phyloP scores from a whole-genome alignment of 495 filamentous ascomycete species.

The Xylaria palmicola region DNA sequence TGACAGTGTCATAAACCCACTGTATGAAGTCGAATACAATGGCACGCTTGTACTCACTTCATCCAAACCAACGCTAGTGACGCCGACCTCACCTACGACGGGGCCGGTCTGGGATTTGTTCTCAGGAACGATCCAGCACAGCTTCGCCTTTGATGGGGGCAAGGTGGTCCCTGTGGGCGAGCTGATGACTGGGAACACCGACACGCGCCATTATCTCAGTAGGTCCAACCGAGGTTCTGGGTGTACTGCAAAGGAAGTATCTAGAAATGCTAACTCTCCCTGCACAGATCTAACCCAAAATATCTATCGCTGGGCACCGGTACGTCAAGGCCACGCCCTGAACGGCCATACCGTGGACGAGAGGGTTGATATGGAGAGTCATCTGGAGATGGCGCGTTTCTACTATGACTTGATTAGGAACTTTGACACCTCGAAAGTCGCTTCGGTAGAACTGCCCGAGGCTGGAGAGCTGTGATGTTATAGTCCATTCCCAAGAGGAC shows the following conservation, averaged over 20 bases:
- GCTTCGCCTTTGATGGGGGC: slow-evolving; percentile 53
- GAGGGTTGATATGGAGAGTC: slow-evolving; percentile 51
- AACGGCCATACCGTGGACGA: slow-evolving; percentile 60
- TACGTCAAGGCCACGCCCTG: slow-evolving; percentile 43
- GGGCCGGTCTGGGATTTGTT: slow-evolving; percentile 47
- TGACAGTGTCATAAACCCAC: slow-evolving; percentile 43
- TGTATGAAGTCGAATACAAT: slow-evolving; percentile 55
- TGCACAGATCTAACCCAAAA: slow-evolving; percentile 53
- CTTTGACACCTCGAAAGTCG: slow-evolving; percentile 32
- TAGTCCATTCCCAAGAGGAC: too few relatives aligned
- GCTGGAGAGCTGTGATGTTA: slow-evolving; percentile 24
- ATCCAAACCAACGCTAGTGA: slow-evolving; percentile 44
- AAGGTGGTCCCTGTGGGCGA: slow-evolving; percentile 61
- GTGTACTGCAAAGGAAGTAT: too few relatives aligned
- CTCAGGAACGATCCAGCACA: slow-evolving; percentile 58
- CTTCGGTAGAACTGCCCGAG: slow-evolving; percentile 10
- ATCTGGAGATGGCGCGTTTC: slow-evolving; percentile 55
- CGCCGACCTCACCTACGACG: slow-evolving; percentile 59
- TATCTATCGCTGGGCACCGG: slow-evolving; percentile 57
- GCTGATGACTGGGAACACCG: slow-evolving; percentile 70
- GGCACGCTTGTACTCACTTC: slow-evolving; percentile 48
- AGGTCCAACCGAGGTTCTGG: slow-evolving; percentile 37
- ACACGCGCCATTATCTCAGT: slow-evolving; percentile 53
- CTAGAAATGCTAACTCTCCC: slow-evolving; percentile 47
- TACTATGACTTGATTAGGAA: slow-evolving; percentile 45